Evolutionary conservation across 2,329 filamentous ascomycete species (phyloP).

Genomic region (Metarhizium rileyi): DNA sequence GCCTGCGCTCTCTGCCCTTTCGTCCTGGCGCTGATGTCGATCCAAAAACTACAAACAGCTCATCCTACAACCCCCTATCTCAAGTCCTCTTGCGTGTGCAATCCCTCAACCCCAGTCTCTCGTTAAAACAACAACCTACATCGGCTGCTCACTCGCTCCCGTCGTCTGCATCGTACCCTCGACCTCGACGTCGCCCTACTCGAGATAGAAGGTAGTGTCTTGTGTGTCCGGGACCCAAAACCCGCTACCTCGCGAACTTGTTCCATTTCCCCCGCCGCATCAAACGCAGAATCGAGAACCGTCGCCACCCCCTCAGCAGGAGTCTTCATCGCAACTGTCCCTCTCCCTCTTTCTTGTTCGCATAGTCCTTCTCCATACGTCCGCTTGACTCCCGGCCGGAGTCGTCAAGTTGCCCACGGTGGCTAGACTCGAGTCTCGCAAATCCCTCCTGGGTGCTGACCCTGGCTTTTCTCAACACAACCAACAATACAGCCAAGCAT

Average conservation of each 20-base stretch:
- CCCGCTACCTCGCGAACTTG: neutral
- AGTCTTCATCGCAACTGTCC: neutral
- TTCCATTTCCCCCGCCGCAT: neutral
- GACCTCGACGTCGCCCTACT: neutral
- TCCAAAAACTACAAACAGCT: conserved; percentile 1
- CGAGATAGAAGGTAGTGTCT: neutral
- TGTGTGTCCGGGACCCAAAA: no score
- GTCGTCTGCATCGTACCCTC: neutral
- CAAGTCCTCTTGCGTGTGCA: neutral
- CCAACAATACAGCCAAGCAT: conserved; percentile 14
- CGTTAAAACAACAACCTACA: conserved; percentile 3
- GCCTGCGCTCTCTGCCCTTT: no score
- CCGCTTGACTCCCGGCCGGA: conserved; percentile 26
- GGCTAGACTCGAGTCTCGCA: conserved; percentile 32
- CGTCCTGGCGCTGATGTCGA: neutral
- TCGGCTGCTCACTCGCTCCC: neutral
- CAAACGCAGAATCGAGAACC: neutral
- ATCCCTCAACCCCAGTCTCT: conserved; percentile 4
- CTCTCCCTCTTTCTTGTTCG: neutral
- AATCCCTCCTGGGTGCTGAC: conserved; percentile 29
- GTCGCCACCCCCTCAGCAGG: neutral
- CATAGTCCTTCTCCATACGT: neutral
- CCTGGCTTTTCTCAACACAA: conserved; percentile 25
- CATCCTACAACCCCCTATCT: neutral
- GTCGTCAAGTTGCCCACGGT: conserved; percentile 24